phyloP scores from a whole-genome alignment of 768 basidiomycete genomes.

The Kwoniella sp. region DNA sequence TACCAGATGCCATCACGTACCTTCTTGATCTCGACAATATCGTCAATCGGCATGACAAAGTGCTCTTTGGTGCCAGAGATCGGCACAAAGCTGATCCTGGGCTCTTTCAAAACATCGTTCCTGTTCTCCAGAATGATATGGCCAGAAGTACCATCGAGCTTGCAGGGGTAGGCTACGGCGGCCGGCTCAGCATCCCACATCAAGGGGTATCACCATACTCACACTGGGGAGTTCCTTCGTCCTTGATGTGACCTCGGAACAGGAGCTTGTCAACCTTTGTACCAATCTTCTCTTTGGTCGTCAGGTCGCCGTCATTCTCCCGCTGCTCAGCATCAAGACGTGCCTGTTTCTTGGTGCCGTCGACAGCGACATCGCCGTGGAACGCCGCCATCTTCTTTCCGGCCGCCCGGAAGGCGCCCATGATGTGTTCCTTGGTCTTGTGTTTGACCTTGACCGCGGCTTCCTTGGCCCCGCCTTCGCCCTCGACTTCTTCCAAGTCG shows the following conservation, averaged over 20 bases:
- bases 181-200: background rate
- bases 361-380: conserved; percentile 50
- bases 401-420: conserved; percentile 43
- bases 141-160: conserved; percentile 47
- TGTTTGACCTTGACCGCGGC: conserved; percentile 40
- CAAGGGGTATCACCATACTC: conserved; percentile 20
- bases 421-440: conserved; percentile 47
- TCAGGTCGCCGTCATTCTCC: conserved; percentile 1
- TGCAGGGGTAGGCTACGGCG: conserved; percentile 49
- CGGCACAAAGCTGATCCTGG: conserved; percentile 43
- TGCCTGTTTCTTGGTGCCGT: conserved; percentile 48
- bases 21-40: conserved; percentile 52
- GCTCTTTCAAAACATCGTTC: conserved; percentile 23
- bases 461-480: conserved; percentile 46
- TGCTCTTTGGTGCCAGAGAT: conserved; percentile 29
- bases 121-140: conserved; percentile 46
- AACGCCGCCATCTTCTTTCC: conserved; percentile 51
- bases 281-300: conserved; percentile 41
- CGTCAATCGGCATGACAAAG: conserved; percentile 47
- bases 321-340: conserved; percentile 18
- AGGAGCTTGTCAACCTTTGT: conserved; percentile 48
- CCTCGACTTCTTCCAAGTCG: conserved; percentile 42
- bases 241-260: conserved; percentile 46
- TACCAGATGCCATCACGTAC: conserved; percentile 12
- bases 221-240: conserved; percentile 45